These are phyloP conservation scores for Dysphania ambrosioides DNA, from an alignment of 148 eudicot genomes.

Conservation along the genomic window DNA sequence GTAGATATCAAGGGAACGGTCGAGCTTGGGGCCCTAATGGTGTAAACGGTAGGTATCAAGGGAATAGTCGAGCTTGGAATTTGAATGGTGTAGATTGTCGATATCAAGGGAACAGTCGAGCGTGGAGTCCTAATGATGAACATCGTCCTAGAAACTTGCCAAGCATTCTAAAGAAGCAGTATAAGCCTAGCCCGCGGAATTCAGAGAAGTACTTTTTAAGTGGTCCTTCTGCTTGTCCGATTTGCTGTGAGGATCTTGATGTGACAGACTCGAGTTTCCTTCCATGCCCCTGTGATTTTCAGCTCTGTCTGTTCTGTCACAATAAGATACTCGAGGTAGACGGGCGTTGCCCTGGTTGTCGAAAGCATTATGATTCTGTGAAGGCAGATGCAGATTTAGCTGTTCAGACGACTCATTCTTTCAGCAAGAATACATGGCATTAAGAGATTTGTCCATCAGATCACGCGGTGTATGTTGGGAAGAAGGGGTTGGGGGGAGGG, in stretches of 20 bases:
- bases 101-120: too few relatives aligned
- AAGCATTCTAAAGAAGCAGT: slow-evolving; percentile 50
- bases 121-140: slow-evolving; percentile 61
- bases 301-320: slow-evolving; percentile 92
- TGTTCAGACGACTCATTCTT: slow-evolving; percentile 37
- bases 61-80: too few relatives aligned
- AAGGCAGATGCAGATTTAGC: slow-evolving; percentile 30
- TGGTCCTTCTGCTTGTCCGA: slow-evolving; percentile 51
- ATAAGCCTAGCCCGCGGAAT: slow-evolving; percentile 30
- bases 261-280: slow-evolving; percentile 64
- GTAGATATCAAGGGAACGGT: too few relatives aligned
- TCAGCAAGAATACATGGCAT: slow-evolving; percentile 36
- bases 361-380: slow-evolving; percentile 62
- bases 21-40: too few relatives aligned
- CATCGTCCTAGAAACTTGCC: slow-evolving; percentile 77
- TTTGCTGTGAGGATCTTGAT: slow-evolving; percentile 90
- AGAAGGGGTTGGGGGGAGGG: too few relatives aligned
- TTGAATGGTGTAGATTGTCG: too few relatives aligned
- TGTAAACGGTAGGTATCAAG: too few relatives aligned
- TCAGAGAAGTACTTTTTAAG: slow-evolving; percentile 17
- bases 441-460: slow-evolving; percentile 2
- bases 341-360: slow-evolving; percentile 91
- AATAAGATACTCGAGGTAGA: slow-evolving; percentile 80
- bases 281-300: slow-evolving; percentile 82
- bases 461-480: background rate